phyloP scores from a whole-genome alignment of 192 early-diverging fungal species.

The Glomus cerebriforme region DNA sequence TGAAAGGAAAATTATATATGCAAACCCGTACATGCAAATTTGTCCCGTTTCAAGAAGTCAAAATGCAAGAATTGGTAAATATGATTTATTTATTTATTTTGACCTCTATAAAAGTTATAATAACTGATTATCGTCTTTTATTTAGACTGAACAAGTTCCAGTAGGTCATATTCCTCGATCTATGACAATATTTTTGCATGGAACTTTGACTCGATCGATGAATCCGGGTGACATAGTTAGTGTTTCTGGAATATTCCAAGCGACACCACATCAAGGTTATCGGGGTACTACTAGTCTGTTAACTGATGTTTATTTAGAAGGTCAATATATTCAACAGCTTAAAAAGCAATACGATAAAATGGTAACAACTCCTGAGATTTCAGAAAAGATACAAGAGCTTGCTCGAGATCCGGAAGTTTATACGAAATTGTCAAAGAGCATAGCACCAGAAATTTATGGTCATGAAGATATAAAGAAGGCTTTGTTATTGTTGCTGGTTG shows the following conservation, averaged over 20 bases:
- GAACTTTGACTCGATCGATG: conserved; percentile 72
- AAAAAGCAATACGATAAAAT: conserved; percentile 94
- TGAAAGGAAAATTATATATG: conserved; percentile 82
- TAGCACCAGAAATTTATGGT: conserved; percentile 91
- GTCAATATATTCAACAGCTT: conserved; percentile 79
- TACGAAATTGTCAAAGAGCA: conserved; percentile 68
- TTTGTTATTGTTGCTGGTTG: conserved; percentile 83
- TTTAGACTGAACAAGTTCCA: conserved; percentile 93
- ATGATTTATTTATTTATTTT: not conserved
- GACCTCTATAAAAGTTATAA: too few relatives aligned
- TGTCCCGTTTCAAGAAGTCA: conserved; percentile 94
- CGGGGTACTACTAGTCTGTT: conserved; percentile 87
- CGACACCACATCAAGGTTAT: conserved; percentile 92
- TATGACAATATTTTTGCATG: conserved; percentile 90
- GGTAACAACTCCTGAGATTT: conserved; percentile 55
- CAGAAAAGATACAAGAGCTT: conserved; percentile 60
- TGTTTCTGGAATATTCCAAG: conserved; percentile 87
- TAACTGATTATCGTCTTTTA: not conserved
- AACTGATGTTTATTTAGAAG: conserved; percentile 94
- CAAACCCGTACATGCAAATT: conserved; percentile 93
- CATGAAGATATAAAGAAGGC: conserved; percentile 93
- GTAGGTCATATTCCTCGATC: conserved; percentile 97
- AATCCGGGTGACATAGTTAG: conserved; percentile 88
- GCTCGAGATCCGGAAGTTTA: conserved; percentile 72
- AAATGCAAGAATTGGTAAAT: conserved; percentile 89